Percentiles rank a stretch among this genome's conserved stretches.
phyloP scores from a whole-genome alignment of 352 stramenopile species.

The Hyaloperonospora brassicae region DNA sequence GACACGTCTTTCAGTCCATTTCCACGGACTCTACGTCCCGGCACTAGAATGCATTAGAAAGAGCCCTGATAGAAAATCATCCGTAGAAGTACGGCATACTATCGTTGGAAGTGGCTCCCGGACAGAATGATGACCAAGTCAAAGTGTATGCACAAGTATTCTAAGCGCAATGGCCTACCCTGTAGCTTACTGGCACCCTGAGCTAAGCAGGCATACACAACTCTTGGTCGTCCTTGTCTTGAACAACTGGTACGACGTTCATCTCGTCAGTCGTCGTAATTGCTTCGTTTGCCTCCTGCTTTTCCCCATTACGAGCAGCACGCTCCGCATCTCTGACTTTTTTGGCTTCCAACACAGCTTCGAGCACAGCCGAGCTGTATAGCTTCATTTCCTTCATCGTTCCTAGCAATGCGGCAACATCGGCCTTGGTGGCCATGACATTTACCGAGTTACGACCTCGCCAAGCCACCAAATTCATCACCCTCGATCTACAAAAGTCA shows the following conservation, averaged over 20 bases:
- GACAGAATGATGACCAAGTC: too few relatives aligned
- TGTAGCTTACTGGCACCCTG: background rate
- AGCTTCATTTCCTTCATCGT: conserved; percentile 83
- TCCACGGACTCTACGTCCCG: too few relatives aligned
- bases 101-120: too few relatives aligned
- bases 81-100: too few relatives aligned
- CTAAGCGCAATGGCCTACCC: background rate
- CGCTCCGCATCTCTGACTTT: conserved; percentile 40
- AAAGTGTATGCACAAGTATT: too few relatives aligned
- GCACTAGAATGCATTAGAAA: too few relatives aligned
- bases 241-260: conserved; percentile 10
- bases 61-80: too few relatives aligned
- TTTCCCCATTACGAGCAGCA: conserved; percentile 31
- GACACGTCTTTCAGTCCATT: too few relatives aligned
- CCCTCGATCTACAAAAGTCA: conserved; percentile 45
- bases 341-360: conserved; percentile 41
- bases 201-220: background rate
- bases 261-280: conserved; percentile 8
- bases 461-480: conserved; percentile 83
- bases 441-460: conserved; percentile 82
- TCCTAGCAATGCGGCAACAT: conserved; percentile 62
- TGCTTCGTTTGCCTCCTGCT: conserved; percentile 13
- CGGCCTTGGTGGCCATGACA: conserved; percentile 78
- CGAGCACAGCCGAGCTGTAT: conserved; percentile 41
- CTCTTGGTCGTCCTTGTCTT: conserved; percentile 5